These are phyloP conservation scores for Cladobotryum protrusum DNA, from an alignment of 2,329 filamentous ascomycete genomes.

Conservation along the genomic window DNA sequence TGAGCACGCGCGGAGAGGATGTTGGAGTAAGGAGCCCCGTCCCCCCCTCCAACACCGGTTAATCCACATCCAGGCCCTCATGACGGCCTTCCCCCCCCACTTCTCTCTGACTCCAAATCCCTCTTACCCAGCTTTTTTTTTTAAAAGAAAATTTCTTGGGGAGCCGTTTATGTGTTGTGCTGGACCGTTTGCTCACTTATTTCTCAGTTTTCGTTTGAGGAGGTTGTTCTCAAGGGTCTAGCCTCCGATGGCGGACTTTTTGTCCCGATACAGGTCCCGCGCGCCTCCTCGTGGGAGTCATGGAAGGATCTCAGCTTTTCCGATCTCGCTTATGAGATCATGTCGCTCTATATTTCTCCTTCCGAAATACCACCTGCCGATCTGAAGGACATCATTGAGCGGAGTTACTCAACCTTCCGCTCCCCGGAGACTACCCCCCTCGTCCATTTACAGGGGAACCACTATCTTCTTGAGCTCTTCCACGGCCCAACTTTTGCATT, in stretches of 20 bases:
- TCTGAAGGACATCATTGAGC: slow-evolving; percentile 74
- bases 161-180: too few species aligned
- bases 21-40: slow-evolving; percentile 34
- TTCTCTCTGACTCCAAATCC: neutral
- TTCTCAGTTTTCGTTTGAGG: slow-evolving; percentile 75
- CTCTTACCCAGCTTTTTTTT: neutral
- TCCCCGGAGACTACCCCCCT: slow-evolving; percentile 62
- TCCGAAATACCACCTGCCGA: slow-evolving; percentile 76
- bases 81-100: neutral
- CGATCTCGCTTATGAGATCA: slow-evolving; percentile 76
- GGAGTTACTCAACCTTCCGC: slow-evolving; percentile 87
- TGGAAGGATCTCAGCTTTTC: slow-evolving; percentile 77
- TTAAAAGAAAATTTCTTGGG: neutral
- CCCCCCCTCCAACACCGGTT: neutral
- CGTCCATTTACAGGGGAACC: slow-evolving; percentile 65
- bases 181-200: neutral
- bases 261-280: slow-evolving; percentile 75
- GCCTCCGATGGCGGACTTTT: slow-evolving; percentile 83
- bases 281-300: slow-evolving; percentile 26
- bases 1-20: slow-evolving; percentile 47
- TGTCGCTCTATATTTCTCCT: slow-evolving; percentile 80
- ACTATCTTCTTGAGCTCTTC: slow-evolving; percentile 89
- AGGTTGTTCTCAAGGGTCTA: slow-evolving; percentile 83
- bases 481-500: slow-evolving; percentile 94
- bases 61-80: too few species aligned